phyloP scores from a whole-genome alignment of 495 filamentous ascomycete genomes.

The Hypoxylon cercidicola region DNA sequence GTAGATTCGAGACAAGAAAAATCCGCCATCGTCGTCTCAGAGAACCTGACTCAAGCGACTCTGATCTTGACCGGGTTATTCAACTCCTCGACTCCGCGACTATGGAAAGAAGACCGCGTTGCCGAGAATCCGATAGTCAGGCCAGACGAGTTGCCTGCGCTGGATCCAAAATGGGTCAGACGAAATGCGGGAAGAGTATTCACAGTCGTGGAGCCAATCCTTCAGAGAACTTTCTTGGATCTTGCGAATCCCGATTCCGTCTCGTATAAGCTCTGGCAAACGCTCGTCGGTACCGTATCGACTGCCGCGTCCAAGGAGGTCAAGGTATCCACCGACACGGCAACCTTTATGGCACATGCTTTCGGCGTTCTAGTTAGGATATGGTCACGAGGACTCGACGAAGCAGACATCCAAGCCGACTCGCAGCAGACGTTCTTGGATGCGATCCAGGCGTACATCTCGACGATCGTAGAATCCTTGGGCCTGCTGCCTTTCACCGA shows the following conservation, averaged over 20 bases:
- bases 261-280: slow-evolving; percentile 72
- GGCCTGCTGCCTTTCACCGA: slow-evolving; percentile 83
- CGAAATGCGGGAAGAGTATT: slow-evolving; percentile 71
- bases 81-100: slow-evolving; percentile 68
- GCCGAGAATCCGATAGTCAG: slow-evolving; percentile 66
- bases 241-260: slow-evolving; percentile 55
- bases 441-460: slow-evolving; percentile 68
- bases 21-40: slow-evolving; percentile 23
- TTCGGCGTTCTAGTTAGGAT: slow-evolving; percentile 72
- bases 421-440: slow-evolving; percentile 64
- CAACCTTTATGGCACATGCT: slow-evolving; percentile 77
- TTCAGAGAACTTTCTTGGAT: slow-evolving; percentile 66
- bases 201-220: slow-evolving; percentile 68
- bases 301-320: slow-evolving; percentile 89
- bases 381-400: slow-evolving; percentile 62
- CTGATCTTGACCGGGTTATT: slow-evolving; percentile 75
- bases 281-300: slow-evolving; percentile 73
- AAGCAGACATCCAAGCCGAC: slow-evolving; percentile 28
- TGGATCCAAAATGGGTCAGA: slow-evolving; percentile 91
- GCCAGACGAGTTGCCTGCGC: slow-evolving; percentile 75
- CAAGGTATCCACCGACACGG: slow-evolving; percentile 84
- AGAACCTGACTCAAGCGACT: slow-evolving; percentile 58
- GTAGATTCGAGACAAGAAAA: slow-evolving; percentile 43
- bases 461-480: slow-evolving; percentile 69
- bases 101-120: slow-evolving; percentile 79